Evolutionary conservation across 2,329 filamentous ascomycete species (phyloP).

Genomic region (Nakataea oryzae): DNA sequence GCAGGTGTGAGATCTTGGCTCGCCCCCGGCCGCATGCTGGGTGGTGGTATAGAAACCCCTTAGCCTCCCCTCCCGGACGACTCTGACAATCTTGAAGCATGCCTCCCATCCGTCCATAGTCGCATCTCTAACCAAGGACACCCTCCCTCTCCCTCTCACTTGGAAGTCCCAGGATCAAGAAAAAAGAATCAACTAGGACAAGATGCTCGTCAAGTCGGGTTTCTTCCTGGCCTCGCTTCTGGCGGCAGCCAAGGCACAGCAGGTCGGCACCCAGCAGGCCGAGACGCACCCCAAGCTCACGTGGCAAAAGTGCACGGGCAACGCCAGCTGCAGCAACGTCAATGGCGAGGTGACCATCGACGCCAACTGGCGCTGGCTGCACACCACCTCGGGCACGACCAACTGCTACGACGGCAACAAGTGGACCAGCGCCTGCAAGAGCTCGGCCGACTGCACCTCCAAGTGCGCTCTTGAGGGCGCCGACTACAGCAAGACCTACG

Average conservation of each 20-base stretch:
- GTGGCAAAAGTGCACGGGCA: conserved; percentile 29
- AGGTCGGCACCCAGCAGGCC: conserved; percentile 22
- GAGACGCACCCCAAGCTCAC: conserved; percentile 32
- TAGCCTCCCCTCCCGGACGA: not conserved
- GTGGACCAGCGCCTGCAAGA: conserved; percentile 1
- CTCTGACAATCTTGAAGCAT: not conserved
- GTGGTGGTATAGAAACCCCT: not conserved
- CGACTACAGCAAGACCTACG: conserved; percentile 28
- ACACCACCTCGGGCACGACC: conserved; percentile 28
- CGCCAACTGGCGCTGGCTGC: conserved; percentile 38
- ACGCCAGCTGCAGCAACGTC: conserved; percentile 28
- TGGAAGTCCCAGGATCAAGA: not conserved
- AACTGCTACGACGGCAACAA: conserved; percentile 36
- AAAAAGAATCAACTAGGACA: not conserved
- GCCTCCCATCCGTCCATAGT: not conserved
- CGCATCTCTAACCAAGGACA: not conserved
- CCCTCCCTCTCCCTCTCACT: not conserved
- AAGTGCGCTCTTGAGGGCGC: conserved; percentile 23
- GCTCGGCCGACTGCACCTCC: conserved; percentile 21
- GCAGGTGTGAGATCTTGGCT: not conserved
- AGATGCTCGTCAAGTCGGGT: conserved; percentile 2
- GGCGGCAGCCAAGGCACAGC: conserved; percentile 24
- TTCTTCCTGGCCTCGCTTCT: conserved; percentile 14
- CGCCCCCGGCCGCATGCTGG: not conserved
- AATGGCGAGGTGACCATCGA: conserved; percentile 32